These are phyloP conservation scores for Coemansia sp. DNA, from an alignment of 192 early-diverging fungal genomes.

Conservation along the genomic window DNA sequence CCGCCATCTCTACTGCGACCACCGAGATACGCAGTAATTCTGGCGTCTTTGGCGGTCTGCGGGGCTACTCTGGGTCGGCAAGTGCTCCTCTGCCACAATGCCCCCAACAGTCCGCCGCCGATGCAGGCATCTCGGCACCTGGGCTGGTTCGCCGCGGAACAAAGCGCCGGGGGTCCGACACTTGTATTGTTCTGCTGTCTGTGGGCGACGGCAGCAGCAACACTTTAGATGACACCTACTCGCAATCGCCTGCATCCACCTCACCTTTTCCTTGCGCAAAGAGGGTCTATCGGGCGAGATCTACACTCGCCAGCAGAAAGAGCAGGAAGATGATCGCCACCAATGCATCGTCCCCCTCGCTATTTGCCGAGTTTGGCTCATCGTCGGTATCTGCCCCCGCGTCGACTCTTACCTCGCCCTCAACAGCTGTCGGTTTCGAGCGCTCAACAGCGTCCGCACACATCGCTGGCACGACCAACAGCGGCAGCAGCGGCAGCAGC, in stretches of 20 bases:
- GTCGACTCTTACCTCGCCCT: background rate
- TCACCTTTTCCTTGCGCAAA: slow-evolving; percentile 8
- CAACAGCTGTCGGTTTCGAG: background rate
- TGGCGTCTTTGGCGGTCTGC: background rate
- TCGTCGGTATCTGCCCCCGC: slow-evolving; percentile 3
- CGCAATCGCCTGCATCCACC: background rate
- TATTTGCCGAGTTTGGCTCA: slow-evolving; percentile 5
- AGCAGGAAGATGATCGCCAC: slow-evolving; percentile 2
- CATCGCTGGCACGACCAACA: too few species aligned
- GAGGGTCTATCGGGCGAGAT: slow-evolving; percentile 6
- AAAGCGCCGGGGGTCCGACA: slow-evolving; percentile 52
- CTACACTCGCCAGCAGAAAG: slow-evolving; percentile 4
- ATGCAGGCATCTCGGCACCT: background rate
- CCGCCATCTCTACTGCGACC: slow-evolving; percentile 2
- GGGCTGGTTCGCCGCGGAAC: slow-evolving; percentile 23
- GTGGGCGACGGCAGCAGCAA: slow-evolving; percentile 6
- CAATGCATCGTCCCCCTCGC: slow-evolving; percentile 2
- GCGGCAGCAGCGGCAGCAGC: background rate
- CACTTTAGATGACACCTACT: background rate
- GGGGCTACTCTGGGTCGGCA: slow-evolving; percentile 1
- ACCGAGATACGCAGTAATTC: slow-evolving; percentile 5
- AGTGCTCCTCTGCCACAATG: background rate
- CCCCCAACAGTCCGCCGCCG: background rate
- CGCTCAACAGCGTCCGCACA: too few species aligned
- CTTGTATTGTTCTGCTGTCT: slow-evolving; percentile 37